These are phyloP conservation scores for Phytophthora ohioensis DNA, from an alignment of 352 stramenopile species.

Conservation along the genomic window DNA sequence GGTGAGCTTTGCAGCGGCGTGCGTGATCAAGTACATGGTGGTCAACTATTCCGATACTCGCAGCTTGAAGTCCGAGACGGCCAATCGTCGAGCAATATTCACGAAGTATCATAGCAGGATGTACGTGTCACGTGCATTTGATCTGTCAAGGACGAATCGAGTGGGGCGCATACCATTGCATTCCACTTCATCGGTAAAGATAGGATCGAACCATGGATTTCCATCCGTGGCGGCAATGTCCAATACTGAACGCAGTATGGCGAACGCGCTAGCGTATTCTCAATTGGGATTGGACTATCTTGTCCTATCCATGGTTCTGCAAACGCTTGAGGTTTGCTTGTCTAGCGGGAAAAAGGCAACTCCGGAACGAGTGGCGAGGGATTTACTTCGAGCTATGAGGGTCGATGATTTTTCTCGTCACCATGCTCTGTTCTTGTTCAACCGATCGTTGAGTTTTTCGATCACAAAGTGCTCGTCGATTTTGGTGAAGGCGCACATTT, in stretches of 20 bases:
- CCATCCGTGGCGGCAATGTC: conserved; percentile 47
- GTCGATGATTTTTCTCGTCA: conserved; percentile 90
- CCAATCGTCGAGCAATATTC: conserved; percentile 86
- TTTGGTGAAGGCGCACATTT: conserved; percentile 87
- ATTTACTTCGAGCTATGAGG: conserved; percentile 85
- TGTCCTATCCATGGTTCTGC: conserved; percentile 76
- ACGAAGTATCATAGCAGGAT: conserved; percentile 85
- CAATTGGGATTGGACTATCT: conserved; percentile 86
- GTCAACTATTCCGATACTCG: conserved; percentile 91
- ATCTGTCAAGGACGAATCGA: conserved; percentile 81
- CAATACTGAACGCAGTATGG: conserved; percentile 76
- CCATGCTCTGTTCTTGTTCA: conserved; percentile 87
- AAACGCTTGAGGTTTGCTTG: conserved; percentile 88
- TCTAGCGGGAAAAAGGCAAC: conserved; percentile 89
- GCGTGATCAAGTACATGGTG: conserved; percentile 91
- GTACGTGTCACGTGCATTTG: conserved; percentile 85
- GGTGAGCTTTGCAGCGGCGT: conserved; percentile 84
- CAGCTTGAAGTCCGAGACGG: conserved; percentile 86
- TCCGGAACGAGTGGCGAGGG: conserved; percentile 73
- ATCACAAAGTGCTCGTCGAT: conserved; percentile 89
- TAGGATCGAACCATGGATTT: conserved; percentile 29
- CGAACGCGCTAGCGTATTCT: conserved; percentile 82
- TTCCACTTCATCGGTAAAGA: conserved; percentile 36
- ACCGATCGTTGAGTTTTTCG: conserved; percentile 87
- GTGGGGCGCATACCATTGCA: conserved; percentile 58